Conservation (phyloP, 1,284 basidiomycete species). For the Wallemia hederae region DNA sequence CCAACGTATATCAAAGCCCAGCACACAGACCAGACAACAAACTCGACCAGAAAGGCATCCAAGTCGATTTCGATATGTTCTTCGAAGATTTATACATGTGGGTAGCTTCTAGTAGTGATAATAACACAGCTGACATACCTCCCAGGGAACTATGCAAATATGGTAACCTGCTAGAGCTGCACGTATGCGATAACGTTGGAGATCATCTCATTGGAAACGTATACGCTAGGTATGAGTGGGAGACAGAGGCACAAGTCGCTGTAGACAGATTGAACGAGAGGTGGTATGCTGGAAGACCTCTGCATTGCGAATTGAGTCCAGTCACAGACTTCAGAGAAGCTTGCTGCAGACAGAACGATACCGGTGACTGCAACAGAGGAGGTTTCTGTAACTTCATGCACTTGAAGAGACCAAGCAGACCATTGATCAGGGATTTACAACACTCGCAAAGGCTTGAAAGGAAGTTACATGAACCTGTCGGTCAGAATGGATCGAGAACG, state of each 20-base stretch:
- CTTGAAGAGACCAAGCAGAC: slow-evolving; percentile 17
- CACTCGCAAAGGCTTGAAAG: not conserved
- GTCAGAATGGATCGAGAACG: not conserved
- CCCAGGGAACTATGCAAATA: slow-evolving; percentile 58
- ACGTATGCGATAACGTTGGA: slow-evolving; percentile 96
- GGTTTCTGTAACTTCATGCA: slow-evolving; percentile 99
- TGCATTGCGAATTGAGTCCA: slow-evolving; percentile 95
- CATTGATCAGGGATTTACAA: slow-evolving; percentile 1
- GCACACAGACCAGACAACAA: slow-evolving; percentile 69
- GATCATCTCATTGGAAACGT: slow-evolving; percentile 98
- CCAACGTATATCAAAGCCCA: slow-evolving; percentile 98
- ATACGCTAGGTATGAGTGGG: slow-evolving; percentile 93
- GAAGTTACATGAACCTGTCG: slow-evolving; percentile 2
- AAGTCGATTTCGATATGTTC: slow-evolving; percentile 86
- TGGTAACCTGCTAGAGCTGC: slow-evolving; percentile 78
- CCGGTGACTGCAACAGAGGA: slow-evolving; percentile 81
- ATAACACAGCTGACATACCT: not conserved
- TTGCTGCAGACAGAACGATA: slow-evolving; percentile 91
- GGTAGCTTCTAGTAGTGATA: slow-evolving; percentile 6
- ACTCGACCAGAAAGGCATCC: slow-evolving; percentile 55
- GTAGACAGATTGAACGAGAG: slow-evolving; percentile 79
- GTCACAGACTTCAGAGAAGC: slow-evolving; percentile 98
- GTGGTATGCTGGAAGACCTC: slow-evolving; percentile 77
- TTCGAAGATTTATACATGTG: slow-evolving; percentile 73
- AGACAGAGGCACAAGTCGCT: slow-evolving; percentile 80